Evolutionary conservation across 768 basidiomycete species (phyloP), one percentile per base, ranked within the genome.

Genomic region (Trametes meyenii): DNA sequence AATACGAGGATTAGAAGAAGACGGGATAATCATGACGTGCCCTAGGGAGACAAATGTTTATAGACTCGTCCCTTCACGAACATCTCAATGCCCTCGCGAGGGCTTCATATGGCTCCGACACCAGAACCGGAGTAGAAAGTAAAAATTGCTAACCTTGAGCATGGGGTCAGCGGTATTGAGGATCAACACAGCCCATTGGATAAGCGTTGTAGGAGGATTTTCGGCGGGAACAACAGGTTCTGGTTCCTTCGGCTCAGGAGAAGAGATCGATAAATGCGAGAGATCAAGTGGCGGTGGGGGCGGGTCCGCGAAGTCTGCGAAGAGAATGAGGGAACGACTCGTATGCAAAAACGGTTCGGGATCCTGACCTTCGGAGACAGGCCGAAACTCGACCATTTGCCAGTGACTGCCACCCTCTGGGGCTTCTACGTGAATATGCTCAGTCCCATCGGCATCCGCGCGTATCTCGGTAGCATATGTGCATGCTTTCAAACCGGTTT

Each of bases 181-280:
- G 51, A 94, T 89, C 7, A 91, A 75, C 5, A 90, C 88, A 1
- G 89, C 89, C 85, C 87, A 92, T 69, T 90, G 82, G 70, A 91
- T 85, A 13, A 92, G 77, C 0, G 88, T 88, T n/a, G 74, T 82
- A 5, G 90, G 90, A 0, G 84, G 69, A 50, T 81, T 71, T 0
- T 72, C 65, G 1, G 61, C 29, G 1, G 87, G 87, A 2, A 87
- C 79, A 4, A 89, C 55, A 7, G 64, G 79, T 63, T 85, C 84
- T 14, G 62, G 59, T 21, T 55, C 58, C 23, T 46, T 64, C 3
- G 58, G 62, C 12, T 36, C 49, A 5, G 49, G 36, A 0, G 66
- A 66, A 5, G 67, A 65, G 2, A 70, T 39, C 7, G 67, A 60
- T 3, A 71, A 59, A 44, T 67, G 63, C 2, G 67, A 69, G 16